Base-by-base conservation (phyloP, 2,329 filamentous ascomycete genomes). In the Nothophoma quercina region DNA sequence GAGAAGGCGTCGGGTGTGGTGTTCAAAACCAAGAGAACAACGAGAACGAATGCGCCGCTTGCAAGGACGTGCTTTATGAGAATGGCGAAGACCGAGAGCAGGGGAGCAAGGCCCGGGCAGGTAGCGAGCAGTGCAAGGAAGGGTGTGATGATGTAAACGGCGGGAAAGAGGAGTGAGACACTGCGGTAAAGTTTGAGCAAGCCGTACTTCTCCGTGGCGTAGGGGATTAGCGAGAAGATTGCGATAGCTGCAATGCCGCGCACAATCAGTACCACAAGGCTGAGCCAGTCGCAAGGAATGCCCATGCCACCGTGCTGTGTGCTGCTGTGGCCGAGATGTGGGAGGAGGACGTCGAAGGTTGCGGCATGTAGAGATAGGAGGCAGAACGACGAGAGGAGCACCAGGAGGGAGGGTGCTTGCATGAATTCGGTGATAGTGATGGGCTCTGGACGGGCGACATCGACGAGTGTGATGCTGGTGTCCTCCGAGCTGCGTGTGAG, bases 291-390 rank as follows among this genome's bases (percentile, higher is more conserved):
- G 68, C 78, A 81, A 8, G 78, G 71, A 29, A 80, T 70, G 26
- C 77, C 77, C 67, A 80, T 77, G 29, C 78, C 78, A 39, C 75
- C 77, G 39, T 77, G 68, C 34, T 75, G 69, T 28, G 75, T 74
- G 56, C 70, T 74, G 53, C 73, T 78, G 63, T 80, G 78, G 36
- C 77, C 77, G 23, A 80, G 72, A 55, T 80, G 77, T 5, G 78
- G 78, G 3, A 80, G 75, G 4, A 81, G 68, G 18, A 77, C 73
- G 49, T 80, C 78, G 51, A 80, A 85, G 36, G 82, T 82, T 2
- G 77, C 79, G 10, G 80, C 79, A 46, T 83, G 84, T 63, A 81
- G 81, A n/a, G 82, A 84, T 26, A 81, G 79, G 29, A 81, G 80
- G 22, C 79, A 82, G 57, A 79, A 80, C 4, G 79, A 81, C 57